Conservation (phyloP, 345 rosid species). For the Brassica rapa region DNA sequence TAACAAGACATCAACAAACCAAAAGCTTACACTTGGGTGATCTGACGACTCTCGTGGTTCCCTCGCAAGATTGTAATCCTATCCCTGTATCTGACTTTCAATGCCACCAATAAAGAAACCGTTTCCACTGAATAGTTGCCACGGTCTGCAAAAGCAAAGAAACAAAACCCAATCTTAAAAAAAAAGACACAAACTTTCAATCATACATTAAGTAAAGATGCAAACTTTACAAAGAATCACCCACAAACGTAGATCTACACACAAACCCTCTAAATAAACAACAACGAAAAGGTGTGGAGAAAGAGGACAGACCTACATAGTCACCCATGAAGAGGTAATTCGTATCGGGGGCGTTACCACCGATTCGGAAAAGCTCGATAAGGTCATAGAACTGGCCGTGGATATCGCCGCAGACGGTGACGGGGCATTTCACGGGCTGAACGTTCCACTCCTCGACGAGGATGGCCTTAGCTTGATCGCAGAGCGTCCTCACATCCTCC, state of each 20-base stretch:
- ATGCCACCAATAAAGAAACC: conserved; percentile 89
- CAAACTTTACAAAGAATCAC: not conserved
- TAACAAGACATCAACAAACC: not conserved
- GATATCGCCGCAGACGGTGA: conserved; percentile 97
- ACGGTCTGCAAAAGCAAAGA: conserved; percentile 63
- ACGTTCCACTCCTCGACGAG: conserved; percentile 99
- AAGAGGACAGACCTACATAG: conserved; percentile 77
- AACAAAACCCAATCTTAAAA: not conserved
- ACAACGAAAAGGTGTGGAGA: not conserved
- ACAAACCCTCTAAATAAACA: not conserved
- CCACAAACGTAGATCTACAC: conserved; percentile 17
- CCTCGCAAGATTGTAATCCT: conserved; percentile 94
- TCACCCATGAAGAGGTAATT: conserved; percentile 99
- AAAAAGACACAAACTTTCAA: not conserved
- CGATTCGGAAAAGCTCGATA: conserved; percentile 89
- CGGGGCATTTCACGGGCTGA: conserved; percentile 99
- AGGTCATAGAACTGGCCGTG: conserved; percentile 99
- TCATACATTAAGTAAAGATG: not conserved
- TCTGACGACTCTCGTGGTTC: conserved; percentile 98
- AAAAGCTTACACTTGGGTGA: conserved; percentile 94
- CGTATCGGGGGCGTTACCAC: conserved; percentile 95
- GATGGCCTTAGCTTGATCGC: conserved; percentile 96
- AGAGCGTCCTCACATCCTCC: conserved; percentile 84
- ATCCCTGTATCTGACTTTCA: conserved; percentile 96
- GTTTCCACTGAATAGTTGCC: conserved; percentile 99